Percentiles rank a stretch among this genome's conserved stretches.
phyloP scores from a whole-genome alignment of 352 stramenopile genomes.

The Globisporangium orthogonon region DNA sequence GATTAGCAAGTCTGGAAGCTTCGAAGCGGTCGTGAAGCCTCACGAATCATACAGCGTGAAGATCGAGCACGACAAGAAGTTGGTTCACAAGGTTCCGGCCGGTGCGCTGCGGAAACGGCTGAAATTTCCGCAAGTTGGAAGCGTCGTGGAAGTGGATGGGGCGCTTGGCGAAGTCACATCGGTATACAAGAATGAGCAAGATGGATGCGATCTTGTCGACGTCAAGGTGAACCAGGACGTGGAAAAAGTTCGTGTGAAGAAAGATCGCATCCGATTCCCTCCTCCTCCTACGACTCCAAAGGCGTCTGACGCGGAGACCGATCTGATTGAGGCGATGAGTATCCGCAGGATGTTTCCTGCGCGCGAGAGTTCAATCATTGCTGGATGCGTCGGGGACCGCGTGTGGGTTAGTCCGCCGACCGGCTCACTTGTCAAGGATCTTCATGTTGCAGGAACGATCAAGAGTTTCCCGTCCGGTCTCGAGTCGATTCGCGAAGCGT shows the following conservation, averaged over 20 bases:
- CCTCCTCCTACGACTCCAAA: slow-evolving; percentile 15
- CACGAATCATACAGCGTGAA: slow-evolving; percentile 31
- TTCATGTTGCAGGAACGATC: slow-evolving; percentile 54
- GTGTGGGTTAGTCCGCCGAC: slow-evolving; percentile 54
- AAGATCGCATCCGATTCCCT: slow-evolving; percentile 44
- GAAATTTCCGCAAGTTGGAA: slow-evolving; percentile 47
- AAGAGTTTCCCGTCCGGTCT: slow-evolving; percentile 52
- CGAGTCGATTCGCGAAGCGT: slow-evolving; percentile 37
- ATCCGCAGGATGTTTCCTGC: slow-evolving; percentile 59
- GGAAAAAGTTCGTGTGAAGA: slow-evolving; percentile 52
- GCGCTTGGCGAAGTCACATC: slow-evolving; percentile 51
- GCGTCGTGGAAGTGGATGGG: slow-evolving; percentile 66
- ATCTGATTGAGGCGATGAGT: slow-evolving; percentile 63
- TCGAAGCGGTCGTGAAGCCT: slow-evolving; percentile 14
- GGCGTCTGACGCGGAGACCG: not conserved
- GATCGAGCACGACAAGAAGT: slow-evolving; percentile 26
- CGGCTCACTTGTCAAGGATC: slow-evolving; percentile 20
- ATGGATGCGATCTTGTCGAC: slow-evolving; percentile 24
- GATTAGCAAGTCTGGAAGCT: slow-evolving; percentile 1
- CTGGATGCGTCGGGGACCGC: slow-evolving; percentile 47
- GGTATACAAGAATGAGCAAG: slow-evolving; percentile 22
- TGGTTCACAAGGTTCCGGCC: slow-evolving; percentile 40
- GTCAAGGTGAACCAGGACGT: slow-evolving; percentile 40
- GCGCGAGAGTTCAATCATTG: slow-evolving; percentile 45
- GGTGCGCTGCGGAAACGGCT: slow-evolving; percentile 30